Evolutionary conservation across 2,329 filamentous ascomycete species (phyloP), one percentile per base, ranked within the genome.

Genomic region (Fusarium cyanostomum): DNA sequence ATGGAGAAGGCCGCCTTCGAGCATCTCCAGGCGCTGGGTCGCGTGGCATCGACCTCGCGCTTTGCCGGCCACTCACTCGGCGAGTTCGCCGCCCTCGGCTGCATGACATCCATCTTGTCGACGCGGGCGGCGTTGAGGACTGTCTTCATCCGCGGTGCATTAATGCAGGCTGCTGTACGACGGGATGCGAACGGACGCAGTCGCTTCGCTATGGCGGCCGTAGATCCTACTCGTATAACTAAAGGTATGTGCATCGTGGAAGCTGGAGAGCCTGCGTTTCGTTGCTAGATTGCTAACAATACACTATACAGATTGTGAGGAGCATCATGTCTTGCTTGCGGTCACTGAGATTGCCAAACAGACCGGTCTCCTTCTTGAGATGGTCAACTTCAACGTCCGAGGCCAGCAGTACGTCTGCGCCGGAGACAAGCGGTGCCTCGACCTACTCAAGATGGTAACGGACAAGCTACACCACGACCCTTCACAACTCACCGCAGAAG

Each of bases 321-420:
- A n/a, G n/a, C n/a, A n/a, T n/a, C n/a, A n/a, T n/a, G n/a, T n/a
- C n/a, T n/a, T n/a, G n/a, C n/a, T n/a, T n/a, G n/a, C n/a, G 9
- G 69, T 75, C 15, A 56, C 56, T 7, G 56, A 43, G 4, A 70
- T 77, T 27, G 51, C 56, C n/a, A 16, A 46, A 5, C 46, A 62
- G 12, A 71, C 60, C 3, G 65, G 66, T 4, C 50, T 58, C 12
- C 68, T 73, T 12, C 43, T 77, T 0, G 74, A 77, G 50, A 73
- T 75, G 18, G 74, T 76, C 54, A 77, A 77, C 51, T 70, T 67
- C 44, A 77, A 77, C 59, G 58, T 76, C 45, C 55, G 62, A 10
- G 66, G 64, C 30, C 55, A 65, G 55, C 75, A 77, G 48, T 77
- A 76, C 41, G 76, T 79, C 34, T 77, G 75, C 38, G 74, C 77